These are phyloP conservation scores for Colletotrichum lindemuthianum DNA, from an alignment of 2,329 filamentous ascomycete genomes.

Conservation along the genomic window DNA sequence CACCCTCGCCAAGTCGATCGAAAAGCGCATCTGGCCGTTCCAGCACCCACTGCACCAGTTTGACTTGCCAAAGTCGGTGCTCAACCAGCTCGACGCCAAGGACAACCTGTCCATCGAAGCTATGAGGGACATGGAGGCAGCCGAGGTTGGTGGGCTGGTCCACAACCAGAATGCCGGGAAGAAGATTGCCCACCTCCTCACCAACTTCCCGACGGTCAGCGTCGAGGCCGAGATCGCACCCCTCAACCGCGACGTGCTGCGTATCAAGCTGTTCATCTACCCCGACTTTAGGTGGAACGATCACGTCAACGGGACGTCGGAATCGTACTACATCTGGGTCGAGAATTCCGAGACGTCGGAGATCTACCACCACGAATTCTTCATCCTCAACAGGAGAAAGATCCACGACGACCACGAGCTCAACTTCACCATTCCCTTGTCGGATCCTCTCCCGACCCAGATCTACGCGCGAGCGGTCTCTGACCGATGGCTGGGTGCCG, in stretches of 20 bases:
- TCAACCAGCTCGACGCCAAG: constrained; percentile 88
- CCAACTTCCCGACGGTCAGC: constrained; percentile 91
- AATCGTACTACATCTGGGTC: constrained; percentile 99
- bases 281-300: constrained; percentile 97
- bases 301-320: constrained; percentile 89
- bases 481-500: constrained; percentile 95
- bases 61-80: constrained; percentile 83
- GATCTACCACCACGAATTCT: constrained; percentile 98
- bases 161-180: constrained; percentile 90
- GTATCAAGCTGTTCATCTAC: constrained; percentile 86
- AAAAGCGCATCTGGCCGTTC: constrained; percentile 94
- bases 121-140: constrained; percentile 90
- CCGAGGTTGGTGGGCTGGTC: constrained; percentile 90
- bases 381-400: constrained; percentile 90
- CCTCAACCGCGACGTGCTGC: constrained; percentile 90
- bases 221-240: constrained; percentile 96
- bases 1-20: constrained; percentile 95
- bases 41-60: constrained; percentile 97
- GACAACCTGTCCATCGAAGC: constrained; percentile 80
- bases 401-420: constrained; percentile 96
- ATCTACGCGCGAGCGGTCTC: constrained; percentile 96
- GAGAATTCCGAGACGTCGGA: constrained; percentile 98
- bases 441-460: constrained; percentile 92
- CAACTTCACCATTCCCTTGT: constrained; percentile 95
- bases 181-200: constrained; percentile 81